Evolutionary conservation across 495 filamentous ascomycete genomes (phyloP), one percentile per base, ranked within the genome.

Genomic region (Tuber magnatum): DNA sequence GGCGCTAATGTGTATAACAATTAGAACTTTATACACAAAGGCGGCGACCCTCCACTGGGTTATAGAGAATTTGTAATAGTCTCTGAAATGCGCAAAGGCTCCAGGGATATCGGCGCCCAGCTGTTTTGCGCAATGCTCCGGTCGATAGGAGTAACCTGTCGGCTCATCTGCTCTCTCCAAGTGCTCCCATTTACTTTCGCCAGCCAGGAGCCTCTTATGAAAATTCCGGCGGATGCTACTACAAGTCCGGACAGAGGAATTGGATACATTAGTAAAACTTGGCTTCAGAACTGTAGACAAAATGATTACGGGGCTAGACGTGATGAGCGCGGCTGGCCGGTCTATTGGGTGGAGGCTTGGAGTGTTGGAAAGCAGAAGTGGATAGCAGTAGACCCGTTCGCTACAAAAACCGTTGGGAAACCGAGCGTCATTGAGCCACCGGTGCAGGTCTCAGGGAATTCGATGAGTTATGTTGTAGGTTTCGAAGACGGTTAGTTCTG

Each of bases 261-360:
- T 65, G 56, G 56, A 1, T 65, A 65, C 56, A 65, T 65, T 35
- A 65, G 56, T 20, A 16, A 65, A 65, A 35, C 56, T 12, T 65
- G 56, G 56, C 12, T 65, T 35, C 28, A 5, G 56, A 65, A 65
- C 6, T 65, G 28, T 35, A 65, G 56, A 14, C 56, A 20, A 28
- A 65, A 65, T 5, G 56, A 32, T 35, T 18, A 65, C 28, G 56
- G 32, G 3, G 18, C 16, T 18, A 65, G 56, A 65, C 28, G 6
- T 10, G 56, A 65, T 65, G 56, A 65, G 14, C 56, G 0, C 18
- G 28, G 87, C 3, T 92, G 89, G 76, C 96, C 95, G 0, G 85
- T 98, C 8, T 97, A 92, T 82, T 99, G 95, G 95, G 90, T 97
- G 2, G 95, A 99, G 84, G 91, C 92, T 3, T 93, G 96, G 80